A percentile compares a stretch with the other conserved stretches of the same genome.
Evolutionary conservation across 306 rosid species (phyloP).

Genomic region (Mimosa pudica): DNA sequence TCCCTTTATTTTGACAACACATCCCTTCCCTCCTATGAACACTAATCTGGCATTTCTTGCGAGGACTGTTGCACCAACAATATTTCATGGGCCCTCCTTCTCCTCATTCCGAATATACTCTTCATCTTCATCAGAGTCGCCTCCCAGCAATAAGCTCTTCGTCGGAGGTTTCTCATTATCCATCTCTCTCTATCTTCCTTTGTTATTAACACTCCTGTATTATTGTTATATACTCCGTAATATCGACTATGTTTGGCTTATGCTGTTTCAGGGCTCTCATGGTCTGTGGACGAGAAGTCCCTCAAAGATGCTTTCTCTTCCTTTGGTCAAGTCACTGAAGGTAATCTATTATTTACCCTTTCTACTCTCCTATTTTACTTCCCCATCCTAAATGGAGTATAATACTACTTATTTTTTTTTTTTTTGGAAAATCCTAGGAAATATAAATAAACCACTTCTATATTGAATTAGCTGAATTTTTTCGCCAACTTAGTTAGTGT

Average conservation of each 20-base stretch:
- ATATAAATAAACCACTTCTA: too few species aligned
- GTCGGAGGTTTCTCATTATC: constrained; percentile 64
- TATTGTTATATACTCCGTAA: too few species aligned
- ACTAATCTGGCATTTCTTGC: constrained; percentile 21
- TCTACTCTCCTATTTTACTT: too few species aligned
- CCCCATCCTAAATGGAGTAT: constrained; percentile 23
- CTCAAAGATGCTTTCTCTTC: constrained; percentile 82
- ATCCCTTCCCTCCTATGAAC: constrained; percentile 30
- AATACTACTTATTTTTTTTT: too few species aligned
- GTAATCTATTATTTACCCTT: constrained; percentile 31
- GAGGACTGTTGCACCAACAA: constrained; percentile 18
- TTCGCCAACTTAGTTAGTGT: not conserved
- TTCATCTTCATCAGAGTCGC: constrained; percentile 41
- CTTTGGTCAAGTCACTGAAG: constrained; percentile 79
- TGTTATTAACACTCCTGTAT: not conserved
- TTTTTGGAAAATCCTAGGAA: too few species aligned
- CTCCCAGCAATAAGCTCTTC: constrained; percentile 66
- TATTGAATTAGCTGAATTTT: not conserved
- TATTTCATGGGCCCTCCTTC: constrained; percentile 21
- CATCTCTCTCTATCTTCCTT: not conserved
- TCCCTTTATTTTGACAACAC: not conserved
- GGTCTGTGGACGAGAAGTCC: constrained; percentile 84
- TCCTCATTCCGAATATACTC: constrained; percentile 43
- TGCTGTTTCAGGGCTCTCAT: constrained; percentile 69
- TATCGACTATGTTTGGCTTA: not conserved